Base-by-base conservation (phyloP, 2,329 filamentous ascomycete genomes). In the Ophiostoma fasciatum region DNA sequence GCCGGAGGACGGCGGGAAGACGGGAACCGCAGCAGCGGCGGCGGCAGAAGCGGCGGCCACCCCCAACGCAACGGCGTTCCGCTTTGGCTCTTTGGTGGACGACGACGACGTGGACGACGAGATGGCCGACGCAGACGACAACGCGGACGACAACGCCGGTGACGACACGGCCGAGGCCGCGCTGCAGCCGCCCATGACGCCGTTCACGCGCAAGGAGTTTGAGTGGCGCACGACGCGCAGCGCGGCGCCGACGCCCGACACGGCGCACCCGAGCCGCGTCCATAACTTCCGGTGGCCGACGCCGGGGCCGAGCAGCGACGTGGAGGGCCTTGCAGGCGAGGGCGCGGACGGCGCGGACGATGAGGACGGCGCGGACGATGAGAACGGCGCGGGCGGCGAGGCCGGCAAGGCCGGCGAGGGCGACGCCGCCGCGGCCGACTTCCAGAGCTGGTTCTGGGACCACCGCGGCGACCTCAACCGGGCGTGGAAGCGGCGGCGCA, bases 191-290 rank as follows among this genome's bases (percentile, higher is more conserved):
- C 87, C 85, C 11, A 74, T 84, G 56, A 94, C 88, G 0, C 88
- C 88, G 0, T 93, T 76, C 53, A 83, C 82, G 1, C 74, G 77
- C 43, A 71, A 77, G 46, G 88, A 96, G 46, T 63, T 88, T 21
- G 78, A 83, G 47, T 74, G 65, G 58, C 71, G 85, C 42, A 72
- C 71, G 34, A 52, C 82, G n/a, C 71, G 90, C 38, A 94, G 85
- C 52, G 85, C 85, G 6, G 90, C 90, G 3, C 90, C 90, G 0
- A 98, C 90, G 0, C 90, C 90, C 0, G 90, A 98, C 51, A 96
- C 90, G 0, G 84, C 84, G 2, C 75, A 85, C 41, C 75, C 82
- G 2, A 74, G 65, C 28, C 71, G 74, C 20, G 27, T 36, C 4
- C 26, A 31, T 23, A 67, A 63, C 38, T 77, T 78, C 49, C 62